phyloP scores from a whole-genome alignment of 2,329 filamentous ascomycete species.

The Moelleriella libera region DNA sequence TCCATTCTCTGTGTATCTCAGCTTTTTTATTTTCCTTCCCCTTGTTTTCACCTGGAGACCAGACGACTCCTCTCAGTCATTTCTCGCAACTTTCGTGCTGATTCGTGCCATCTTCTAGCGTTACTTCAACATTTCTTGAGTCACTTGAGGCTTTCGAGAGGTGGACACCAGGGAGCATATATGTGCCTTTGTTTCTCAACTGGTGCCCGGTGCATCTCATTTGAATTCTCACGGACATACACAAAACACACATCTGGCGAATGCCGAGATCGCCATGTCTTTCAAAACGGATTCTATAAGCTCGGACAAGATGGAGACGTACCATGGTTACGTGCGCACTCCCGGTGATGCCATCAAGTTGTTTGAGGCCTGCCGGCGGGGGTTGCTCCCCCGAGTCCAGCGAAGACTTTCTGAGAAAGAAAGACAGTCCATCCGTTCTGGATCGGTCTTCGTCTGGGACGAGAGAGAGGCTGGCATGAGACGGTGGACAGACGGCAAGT shows the following conservation, averaged over 20 bases:
- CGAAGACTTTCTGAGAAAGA: conserved; percentile 91
- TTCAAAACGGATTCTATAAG: conserved; percentile 6
- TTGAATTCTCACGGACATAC: neutral
- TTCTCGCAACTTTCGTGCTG: too few relatives aligned
- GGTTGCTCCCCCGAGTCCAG: conserved; percentile 81
- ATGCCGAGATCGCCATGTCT: neutral
- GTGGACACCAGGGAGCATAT: too few relatives aligned
- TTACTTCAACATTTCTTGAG: too few relatives aligned
- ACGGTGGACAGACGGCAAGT: conserved; percentile 97
- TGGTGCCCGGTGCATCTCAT: neutral
- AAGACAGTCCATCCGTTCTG: conserved; percentile 86
- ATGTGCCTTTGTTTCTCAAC: too few relatives aligned
- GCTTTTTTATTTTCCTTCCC: too few relatives aligned
- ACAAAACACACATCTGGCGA: neutral
- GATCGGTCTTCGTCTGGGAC: conserved; percentile 99
- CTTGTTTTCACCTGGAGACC: too few relatives aligned
- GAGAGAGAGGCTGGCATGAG: conserved; percentile 97
- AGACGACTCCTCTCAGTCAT: too few relatives aligned
- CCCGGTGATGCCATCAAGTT: conserved; percentile 93
- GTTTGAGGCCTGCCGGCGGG: conserved; percentile 91
- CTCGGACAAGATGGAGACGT: conserved; percentile 70
- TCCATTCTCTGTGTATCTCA: too few relatives aligned
- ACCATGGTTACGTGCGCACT: conserved; percentile 88
- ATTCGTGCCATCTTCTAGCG: too few relatives aligned
- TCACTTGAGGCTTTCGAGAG: too few relatives aligned